Percentiles rank a stretch among this genome's conserved stretches.
Conservation (phyloP, 768 basidiomycete genomes). For the Gymnopilus dilepis region DNA sequence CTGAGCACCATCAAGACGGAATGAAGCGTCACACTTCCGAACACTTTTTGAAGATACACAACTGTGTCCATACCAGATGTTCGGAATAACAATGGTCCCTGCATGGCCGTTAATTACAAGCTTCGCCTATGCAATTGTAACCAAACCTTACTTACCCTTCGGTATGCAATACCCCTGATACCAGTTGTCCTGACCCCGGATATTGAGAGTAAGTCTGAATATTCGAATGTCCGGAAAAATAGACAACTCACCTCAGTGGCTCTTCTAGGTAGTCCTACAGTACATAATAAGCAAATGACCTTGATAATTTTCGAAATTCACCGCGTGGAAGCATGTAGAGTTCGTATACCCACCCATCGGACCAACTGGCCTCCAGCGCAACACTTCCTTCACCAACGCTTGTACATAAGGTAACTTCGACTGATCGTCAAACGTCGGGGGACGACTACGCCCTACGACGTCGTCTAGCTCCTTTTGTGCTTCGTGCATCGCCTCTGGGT, state of each 20-base stretch:
- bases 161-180: constrained; percentile 50
- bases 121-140: no score
- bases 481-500: neutral
- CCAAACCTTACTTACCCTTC: no score
- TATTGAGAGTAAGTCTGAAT: no score
- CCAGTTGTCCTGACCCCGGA: constrained; percentile 43
- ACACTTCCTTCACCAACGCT: neutral
- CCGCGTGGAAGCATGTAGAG: neutral
- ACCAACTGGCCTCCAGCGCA: neutral
- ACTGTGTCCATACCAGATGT: constrained; percentile 1
- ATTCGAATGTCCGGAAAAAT: neutral
- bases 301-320: no score
- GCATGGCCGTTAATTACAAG: neutral
- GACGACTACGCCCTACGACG: neutral
- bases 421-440: neutral
- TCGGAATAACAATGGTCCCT: constrained; percentile 1
- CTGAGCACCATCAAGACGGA: neutral
- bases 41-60: neutral
- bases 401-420: neutral
- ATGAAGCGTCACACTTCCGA: no score
- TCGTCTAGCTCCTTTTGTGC: constrained; percentile 2
- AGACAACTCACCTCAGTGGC: neutral
- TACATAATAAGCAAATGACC: no score
- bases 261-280: neutral
- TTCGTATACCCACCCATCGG: neutral